Conservation (phyloP, 2,329 filamentous ascomycete genomes). For the Cytospora schulzeri region DNA sequence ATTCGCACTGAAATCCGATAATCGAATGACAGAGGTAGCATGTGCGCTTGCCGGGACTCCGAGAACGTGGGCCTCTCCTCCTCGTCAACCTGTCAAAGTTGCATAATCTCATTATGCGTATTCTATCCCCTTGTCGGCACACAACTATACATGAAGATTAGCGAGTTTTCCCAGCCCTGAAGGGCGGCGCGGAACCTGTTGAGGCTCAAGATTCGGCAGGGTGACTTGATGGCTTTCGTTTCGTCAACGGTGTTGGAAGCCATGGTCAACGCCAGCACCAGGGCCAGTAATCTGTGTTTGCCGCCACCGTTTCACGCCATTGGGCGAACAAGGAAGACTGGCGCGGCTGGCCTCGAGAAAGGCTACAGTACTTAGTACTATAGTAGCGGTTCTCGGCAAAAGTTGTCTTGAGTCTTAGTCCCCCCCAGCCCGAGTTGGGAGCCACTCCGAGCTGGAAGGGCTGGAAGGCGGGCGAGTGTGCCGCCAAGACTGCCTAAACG, state of each 20-base stretch:
- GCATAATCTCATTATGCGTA: conserved; percentile 10
- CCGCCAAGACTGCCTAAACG: conserved; percentile 5
- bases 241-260: conserved; percentile 13
- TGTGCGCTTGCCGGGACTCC: conserved; percentile 2
- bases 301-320: conserved; percentile 18
- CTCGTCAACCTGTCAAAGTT: neutral
- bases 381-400: neutral
- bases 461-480: neutral
- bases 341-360: conserved; percentile 12
- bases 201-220: conserved; percentile 3
- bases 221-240: conserved; percentile 20
- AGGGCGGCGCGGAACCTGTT: conserved; percentile 19
- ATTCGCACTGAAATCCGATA: conserved; percentile 8
- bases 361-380: neutral
- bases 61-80: neutral
- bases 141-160: neutral
- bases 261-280: conserved; percentile 17
- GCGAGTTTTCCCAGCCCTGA: conserved; percentile 18
- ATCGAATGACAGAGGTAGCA: neutral
- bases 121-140: neutral
- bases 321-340: neutral
- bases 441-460: neutral
- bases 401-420: neutral
- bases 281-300: conserved; percentile 3
- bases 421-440: neutral